Percentiles rank a stretch among this genome's conserved stretches.
These are phyloP conservation scores for Trypanosoma melophagium DNA, from an alignment of 208 protist species.

Conservation along the genomic window DNA sequence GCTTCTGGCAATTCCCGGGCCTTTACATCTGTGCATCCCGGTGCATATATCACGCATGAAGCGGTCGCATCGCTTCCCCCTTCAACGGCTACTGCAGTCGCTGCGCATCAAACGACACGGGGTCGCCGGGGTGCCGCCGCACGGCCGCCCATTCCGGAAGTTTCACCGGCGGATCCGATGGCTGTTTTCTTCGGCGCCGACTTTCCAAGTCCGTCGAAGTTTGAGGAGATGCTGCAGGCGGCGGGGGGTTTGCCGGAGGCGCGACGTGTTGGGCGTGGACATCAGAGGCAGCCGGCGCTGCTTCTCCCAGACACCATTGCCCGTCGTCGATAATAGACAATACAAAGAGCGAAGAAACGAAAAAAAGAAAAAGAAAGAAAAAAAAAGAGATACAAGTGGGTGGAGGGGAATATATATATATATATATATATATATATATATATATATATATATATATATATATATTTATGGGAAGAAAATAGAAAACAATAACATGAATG, in stretches of 20 bases:
- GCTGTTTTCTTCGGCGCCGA: slow-evolving; percentile 80
- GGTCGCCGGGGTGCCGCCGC: slow-evolving; percentile 14
- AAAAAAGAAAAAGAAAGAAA: neutral
- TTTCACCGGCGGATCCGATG: slow-evolving; percentile 67
- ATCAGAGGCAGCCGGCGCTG: slow-evolving; percentile 56
- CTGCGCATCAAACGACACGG: neutral
- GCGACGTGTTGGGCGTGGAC: slow-evolving; percentile 38
- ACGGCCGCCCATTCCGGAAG: neutral
- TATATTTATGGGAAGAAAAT: neutral
- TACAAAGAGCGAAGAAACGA: too few species aligned
- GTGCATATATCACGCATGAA: neutral
- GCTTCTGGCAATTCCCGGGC: neutral
- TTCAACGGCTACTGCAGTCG: too few species aligned
- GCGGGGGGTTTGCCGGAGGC: slow-evolving; percentile 60
- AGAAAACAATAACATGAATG: neutral
- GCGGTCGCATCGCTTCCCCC: neutral
- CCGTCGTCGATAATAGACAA: slow-evolving; percentile 40
- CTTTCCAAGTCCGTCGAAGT: slow-evolving; percentile 86
- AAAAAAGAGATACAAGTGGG: neutral
- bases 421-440: too few species aligned
- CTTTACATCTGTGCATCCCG: slow-evolving; percentile 2
- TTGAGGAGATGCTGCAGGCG: slow-evolving; percentile 85
- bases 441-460: too few species aligned
- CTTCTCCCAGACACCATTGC: slow-evolving; percentile 71
- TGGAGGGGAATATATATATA: too few species aligned